These are phyloP conservation scores for Cryomyces antarcticus DNA, from an alignment of 495 filamentous ascomycete species.

Conservation along the genomic window DNA sequence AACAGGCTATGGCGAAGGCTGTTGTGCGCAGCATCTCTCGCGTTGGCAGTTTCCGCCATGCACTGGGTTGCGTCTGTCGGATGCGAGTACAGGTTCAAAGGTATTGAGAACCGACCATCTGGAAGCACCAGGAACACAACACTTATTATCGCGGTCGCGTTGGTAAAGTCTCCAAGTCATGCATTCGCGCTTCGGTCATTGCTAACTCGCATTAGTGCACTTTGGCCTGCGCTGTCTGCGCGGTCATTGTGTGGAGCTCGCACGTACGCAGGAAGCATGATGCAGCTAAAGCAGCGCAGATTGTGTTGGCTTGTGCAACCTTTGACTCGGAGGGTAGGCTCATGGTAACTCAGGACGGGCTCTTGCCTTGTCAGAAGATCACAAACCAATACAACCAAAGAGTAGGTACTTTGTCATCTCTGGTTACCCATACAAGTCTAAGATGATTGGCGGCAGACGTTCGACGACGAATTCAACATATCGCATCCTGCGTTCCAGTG, in stretches of 20 bases:
- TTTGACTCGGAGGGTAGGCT: slow-evolving; percentile 59
- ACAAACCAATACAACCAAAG: slow-evolving; percentile 57
- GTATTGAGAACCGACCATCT: slow-evolving; percentile 1
- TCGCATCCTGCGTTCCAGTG: slow-evolving; percentile 70
- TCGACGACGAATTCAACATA: slow-evolving; percentile 56
- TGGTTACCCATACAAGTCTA: neutral
- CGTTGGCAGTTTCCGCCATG: slow-evolving; percentile 64
- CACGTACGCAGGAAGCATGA: slow-evolving; percentile 33
- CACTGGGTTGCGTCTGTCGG: slow-evolving; percentile 68
- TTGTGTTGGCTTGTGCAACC: slow-evolving; percentile 54
- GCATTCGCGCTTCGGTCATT: neutral
- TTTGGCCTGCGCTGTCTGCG: slow-evolving; percentile 35
- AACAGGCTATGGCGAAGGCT: slow-evolving; percentile 56
- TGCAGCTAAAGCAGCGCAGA: slow-evolving; percentile 48
- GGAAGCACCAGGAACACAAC: slow-evolving; percentile 7
- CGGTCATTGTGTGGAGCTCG: slow-evolving; percentile 34
- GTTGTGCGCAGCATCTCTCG: slow-evolving; percentile 43
- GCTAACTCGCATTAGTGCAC: slow-evolving; percentile 26
- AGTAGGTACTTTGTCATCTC: slow-evolving; percentile 17
- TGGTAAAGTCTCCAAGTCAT: slow-evolving; percentile 6
- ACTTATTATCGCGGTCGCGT: slow-evolving; percentile 11
- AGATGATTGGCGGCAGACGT: slow-evolving; percentile 24
- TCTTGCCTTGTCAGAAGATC: slow-evolving; percentile 64
- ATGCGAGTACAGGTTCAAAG: slow-evolving; percentile 36
- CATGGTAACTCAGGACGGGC: slow-evolving; percentile 59